phyloP scores from a whole-genome alignment of 805 yeast genomes.

The Metschnikowia cerradonensis region DNA sequence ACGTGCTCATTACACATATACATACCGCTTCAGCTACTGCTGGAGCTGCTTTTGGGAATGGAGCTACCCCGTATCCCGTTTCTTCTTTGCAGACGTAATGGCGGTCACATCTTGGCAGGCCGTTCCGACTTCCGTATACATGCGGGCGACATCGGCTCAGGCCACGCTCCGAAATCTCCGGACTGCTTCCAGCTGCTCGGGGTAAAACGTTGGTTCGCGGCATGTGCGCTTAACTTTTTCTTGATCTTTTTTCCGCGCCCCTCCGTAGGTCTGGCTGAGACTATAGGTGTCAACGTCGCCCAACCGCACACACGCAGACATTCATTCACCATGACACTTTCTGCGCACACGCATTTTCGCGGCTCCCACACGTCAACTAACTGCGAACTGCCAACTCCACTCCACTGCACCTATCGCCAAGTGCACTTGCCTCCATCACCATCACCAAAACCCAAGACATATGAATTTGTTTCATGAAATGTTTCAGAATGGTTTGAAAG shows the following conservation, averaged over 20 bases:
- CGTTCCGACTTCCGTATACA: not conserved
- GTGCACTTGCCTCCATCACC: not conserved
- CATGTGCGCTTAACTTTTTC: conserved; percentile 2
- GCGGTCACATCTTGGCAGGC: too few species aligned
- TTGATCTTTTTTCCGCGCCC: not conserved
- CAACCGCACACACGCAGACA: not conserved
- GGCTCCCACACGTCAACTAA: too few species aligned
- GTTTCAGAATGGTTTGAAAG: too few species aligned
- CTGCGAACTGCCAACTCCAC: too few species aligned
- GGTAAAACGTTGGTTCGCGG: conserved; percentile 1
- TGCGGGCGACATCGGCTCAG: not conserved
- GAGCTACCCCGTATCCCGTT: too few species aligned
- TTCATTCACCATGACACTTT: not conserved
- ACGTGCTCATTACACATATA: too few species aligned
- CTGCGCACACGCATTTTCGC: not conserved
- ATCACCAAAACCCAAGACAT: too few species aligned
- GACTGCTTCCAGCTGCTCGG: not conserved
- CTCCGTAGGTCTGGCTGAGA: not conserved
- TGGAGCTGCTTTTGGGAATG: too few species aligned
- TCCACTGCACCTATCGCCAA: too few species aligned
- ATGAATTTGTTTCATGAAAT: too few species aligned
- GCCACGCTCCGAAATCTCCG: conserved; percentile 1
- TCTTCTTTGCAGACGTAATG: too few species aligned
- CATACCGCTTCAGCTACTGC: too few species aligned
- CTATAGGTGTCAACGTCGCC: conserved; percentile 1